Evolutionary conservation across 306 rosid genomes (phyloP), one percentile per base, ranked within the genome.

Genomic region (Alnus glutinosa): DNA sequence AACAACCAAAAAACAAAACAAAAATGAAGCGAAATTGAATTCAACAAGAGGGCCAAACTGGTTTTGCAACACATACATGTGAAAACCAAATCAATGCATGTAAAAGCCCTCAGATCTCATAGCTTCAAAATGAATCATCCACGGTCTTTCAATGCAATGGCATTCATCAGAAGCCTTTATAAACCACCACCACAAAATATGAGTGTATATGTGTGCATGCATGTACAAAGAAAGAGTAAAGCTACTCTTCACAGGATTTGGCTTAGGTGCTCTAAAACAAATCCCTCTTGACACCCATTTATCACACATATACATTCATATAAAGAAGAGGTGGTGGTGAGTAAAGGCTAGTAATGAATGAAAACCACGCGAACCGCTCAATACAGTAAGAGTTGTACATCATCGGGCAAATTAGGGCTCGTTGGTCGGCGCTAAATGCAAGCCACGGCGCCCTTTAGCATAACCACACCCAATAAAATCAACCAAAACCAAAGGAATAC

Each of bases 61-160:
- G 28, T 55, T 55, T 7, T n/a, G 62, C 62, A 59, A 10, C 36
- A 23, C 16, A 28, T 28, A 15, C 66, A 58, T 19, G 66, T 23
- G 13, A 48, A 48, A 48, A 48, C 4, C 23, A 16, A 9, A 28
- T 23, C 4, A 49, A 6, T 63, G 2, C 16, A 5, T 54, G 32
- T 7, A 59, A 57, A 79, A 3, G 62, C 81, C 83, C 82, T 79
- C 86, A 62, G 86, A 87, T 84, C 88, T 77, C 84, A 79, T 69
- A 81, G 77, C 76, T 71, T 79, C 37, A 15, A 42, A 62, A 9
- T 32, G 34, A 59, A 63, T 82, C 88, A 84, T 70, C 50, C 49
- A 64, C 46, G 57, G 74, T 62, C 51, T 49, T 47, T 57, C 4
- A 54, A 77, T 55, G 70, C 77, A 75, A 34, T 62, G 83, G 81